Conservation (phyloP, 2,329 filamentous ascomycete species). For the Aspergillus tubingensis region DNA sequence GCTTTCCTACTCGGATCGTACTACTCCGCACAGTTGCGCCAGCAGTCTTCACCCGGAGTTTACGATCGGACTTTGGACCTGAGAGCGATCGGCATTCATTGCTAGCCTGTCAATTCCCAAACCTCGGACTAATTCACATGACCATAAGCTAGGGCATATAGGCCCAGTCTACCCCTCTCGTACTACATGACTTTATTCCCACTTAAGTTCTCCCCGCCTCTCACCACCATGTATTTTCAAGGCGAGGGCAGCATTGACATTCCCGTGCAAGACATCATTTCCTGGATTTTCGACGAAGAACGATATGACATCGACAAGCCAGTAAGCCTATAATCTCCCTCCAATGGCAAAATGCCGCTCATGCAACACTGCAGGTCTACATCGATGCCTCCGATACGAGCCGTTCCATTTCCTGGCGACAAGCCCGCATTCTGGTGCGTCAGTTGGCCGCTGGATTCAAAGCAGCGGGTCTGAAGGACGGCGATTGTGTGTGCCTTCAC, state of each 20-base stretch:
- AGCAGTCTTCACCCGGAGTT: background rate
- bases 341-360: background rate
- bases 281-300: background rate
- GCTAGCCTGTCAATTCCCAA: background rate
- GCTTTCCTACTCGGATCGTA: background rate
- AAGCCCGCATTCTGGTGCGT: background rate
- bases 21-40: background rate
- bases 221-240: background rate
- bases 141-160: too few relatives aligned
- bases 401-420: background rate
- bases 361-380: background rate
- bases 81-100: background rate
- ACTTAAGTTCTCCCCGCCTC: too few relatives aligned
- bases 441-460: background rate
- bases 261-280: background rate
- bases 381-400: background rate
- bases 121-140: too few relatives aligned
- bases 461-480: background rate
- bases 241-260: background rate
- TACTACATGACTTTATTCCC: background rate
- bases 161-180: background rate
- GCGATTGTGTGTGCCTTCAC: slow-evolving; percentile 19
- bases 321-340: background rate
- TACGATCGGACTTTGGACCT: background rate
- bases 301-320: background rate